Percentiles rank a stretch among this genome's conserved stretches.
phyloP scores from a whole-genome alignment of 148 eudicot genomes.

The Rhododendron kiyosumense region DNA sequence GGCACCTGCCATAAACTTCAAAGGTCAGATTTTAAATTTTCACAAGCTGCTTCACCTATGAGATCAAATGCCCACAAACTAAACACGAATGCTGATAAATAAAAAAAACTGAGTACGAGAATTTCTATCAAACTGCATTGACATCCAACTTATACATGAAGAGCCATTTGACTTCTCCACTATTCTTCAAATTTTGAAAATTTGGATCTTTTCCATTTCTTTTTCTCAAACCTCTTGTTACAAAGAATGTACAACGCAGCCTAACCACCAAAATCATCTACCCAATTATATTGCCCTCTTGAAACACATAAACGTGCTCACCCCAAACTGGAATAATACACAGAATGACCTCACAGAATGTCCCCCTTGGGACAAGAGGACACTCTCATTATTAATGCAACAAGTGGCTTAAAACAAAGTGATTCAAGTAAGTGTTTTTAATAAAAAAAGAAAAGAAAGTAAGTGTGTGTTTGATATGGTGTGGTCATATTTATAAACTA shows the following conservation, averaged over 20 bases:
- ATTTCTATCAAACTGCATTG: background rate
- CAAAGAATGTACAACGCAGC: background rate
- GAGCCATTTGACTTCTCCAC: background rate
- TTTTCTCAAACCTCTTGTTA: background rate
- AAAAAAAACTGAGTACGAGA: background rate
- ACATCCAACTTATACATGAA: background rate
- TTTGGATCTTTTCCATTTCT: background rate
- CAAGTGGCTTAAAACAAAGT: background rate
- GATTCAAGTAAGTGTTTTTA: background rate
- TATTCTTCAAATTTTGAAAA: background rate
- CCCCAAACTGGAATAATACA: background rate
- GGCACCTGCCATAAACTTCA: conserved; percentile 18
- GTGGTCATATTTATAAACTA: background rate
- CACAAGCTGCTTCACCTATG: background rate
- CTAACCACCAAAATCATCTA: background rate
- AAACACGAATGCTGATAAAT: background rate
- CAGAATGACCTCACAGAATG: background rate
- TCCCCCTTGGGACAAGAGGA: background rate
- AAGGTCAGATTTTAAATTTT: background rate
- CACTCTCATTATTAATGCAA: background rate
- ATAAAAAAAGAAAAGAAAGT: background rate
- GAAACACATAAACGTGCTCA: background rate
- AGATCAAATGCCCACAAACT: background rate
- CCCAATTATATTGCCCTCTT: background rate
- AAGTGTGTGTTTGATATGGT: background rate